Conservation (phyloP, 2,329 filamentous ascomycete species). For the Byssoonygena ceratinophila region DNA sequence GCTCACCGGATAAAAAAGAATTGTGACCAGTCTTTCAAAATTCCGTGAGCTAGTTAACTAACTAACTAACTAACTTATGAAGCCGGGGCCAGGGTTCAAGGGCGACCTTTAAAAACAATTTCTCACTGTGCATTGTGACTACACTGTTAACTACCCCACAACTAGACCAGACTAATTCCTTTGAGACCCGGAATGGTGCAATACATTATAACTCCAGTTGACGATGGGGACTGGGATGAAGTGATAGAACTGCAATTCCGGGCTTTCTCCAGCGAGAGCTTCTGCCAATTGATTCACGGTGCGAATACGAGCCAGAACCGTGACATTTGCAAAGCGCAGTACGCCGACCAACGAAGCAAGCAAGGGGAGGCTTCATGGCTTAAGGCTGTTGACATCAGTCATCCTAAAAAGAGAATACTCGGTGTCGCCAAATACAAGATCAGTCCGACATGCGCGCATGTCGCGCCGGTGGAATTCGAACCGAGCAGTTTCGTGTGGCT, state of each 20-base stretch:
- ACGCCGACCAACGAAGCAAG: not conserved
- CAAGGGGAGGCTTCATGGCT: slow-evolving; percentile 12
- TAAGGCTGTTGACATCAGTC: slow-evolving; percentile 13
- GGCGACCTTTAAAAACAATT: too few species aligned
- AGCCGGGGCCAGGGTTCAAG: too few species aligned
- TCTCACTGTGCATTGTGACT: too few species aligned
- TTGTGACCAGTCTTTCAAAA: too few species aligned
- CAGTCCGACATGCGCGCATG: slow-evolving; percentile 5
- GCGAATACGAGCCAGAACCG: slow-evolving; percentile 10
- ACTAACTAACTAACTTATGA: too few species aligned
- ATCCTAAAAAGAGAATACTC: slow-evolving; percentile 7
- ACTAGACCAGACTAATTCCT: not conserved
- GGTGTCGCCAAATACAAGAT: slow-evolving; percentile 14
- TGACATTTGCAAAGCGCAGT: slow-evolving; percentile 10
- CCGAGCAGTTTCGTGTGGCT: slow-evolving; percentile 14
- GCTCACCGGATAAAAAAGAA: too few species aligned
- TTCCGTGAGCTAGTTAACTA: too few species aligned
- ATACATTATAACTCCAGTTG: slow-evolving; percentile 9
- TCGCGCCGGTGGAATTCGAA: not conserved
- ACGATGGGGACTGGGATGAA: slow-evolving; percentile 15
- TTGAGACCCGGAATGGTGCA: slow-evolving; percentile 6
- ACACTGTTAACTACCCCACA: not conserved
- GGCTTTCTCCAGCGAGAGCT: slow-evolving; percentile 13
- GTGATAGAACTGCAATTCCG: slow-evolving; percentile 13
- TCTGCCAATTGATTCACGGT: slow-evolving; percentile 11